Conservation (phyloP, 495 filamentous ascomycete genomes). For the Penicillium subrubescens region DNA sequence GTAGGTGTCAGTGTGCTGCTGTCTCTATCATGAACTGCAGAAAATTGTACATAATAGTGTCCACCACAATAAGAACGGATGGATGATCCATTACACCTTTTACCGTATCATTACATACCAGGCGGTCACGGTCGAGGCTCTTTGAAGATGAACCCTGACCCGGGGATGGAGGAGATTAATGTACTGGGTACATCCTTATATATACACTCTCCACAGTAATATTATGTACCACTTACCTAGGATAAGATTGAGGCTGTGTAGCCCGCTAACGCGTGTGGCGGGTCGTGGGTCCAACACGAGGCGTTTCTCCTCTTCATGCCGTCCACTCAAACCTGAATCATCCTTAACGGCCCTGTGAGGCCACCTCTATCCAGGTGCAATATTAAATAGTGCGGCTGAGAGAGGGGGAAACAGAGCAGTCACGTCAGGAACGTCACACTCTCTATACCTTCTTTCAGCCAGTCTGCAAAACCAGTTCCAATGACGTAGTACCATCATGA, state of each 20-base stretch:
- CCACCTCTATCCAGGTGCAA: no score
- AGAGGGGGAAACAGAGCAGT: neutral
- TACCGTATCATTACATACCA: neutral
- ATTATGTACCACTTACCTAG: slow-evolving; percentile 18
- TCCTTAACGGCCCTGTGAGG: neutral
- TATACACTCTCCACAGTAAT: fast-evolving
- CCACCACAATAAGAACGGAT: neutral
- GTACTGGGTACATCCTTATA: slow-evolving; percentile 15
- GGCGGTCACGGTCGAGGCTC: slow-evolving; percentile 32
- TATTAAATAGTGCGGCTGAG: neutral
- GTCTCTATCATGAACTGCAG: neutral
- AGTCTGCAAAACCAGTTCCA: neutral
- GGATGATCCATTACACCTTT: neutral
- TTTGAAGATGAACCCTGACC: slow-evolving; percentile 23
- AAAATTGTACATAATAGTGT: neutral
- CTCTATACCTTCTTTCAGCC: neutral
- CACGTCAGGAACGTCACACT: neutral
- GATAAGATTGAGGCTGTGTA: slow-evolving; percentile 41
- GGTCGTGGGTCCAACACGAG: slow-evolving; percentile 28
- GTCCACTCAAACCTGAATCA: neutral
- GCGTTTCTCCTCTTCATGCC: slow-evolving; percentile 9
- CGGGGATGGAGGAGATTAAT: neutral
- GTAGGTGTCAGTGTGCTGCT: no score
- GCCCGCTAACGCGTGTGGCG: slow-evolving; percentile 35
- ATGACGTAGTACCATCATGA: neutral